Conservation (phyloP, 352 stramenopile genomes). For the Blastocystis sp. region DNA sequence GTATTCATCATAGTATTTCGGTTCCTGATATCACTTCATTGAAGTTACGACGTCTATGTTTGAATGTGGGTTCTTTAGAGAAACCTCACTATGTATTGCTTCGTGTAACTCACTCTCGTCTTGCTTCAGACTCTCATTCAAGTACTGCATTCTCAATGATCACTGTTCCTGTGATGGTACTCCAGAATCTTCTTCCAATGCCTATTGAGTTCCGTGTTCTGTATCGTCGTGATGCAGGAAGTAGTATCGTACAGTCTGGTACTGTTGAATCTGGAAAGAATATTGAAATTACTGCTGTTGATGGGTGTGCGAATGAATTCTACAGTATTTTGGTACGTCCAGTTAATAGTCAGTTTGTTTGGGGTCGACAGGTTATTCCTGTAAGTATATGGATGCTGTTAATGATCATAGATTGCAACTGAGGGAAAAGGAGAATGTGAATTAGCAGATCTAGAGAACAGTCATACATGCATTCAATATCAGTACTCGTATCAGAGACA, state of each 20-base stretch:
- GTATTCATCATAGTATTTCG: not conserved
- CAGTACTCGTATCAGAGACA: not conserved
- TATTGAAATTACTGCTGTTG: not conserved
- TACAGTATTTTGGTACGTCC: constrained; percentile 1
- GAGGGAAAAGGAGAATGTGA: not conserved
- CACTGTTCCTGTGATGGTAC: not conserved
- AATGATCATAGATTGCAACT: not conserved
- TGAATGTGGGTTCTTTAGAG: constrained; percentile 6
- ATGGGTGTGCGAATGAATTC: not conserved
- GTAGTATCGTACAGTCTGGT: not conserved
- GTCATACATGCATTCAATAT: not conserved
- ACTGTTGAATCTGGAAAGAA: not conserved
- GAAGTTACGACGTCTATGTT: constrained; percentile 4
- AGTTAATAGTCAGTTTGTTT: not conserved
- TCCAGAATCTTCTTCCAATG: constrained; percentile 41
- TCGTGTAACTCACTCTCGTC: not conserved
- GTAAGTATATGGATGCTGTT: not conserved
- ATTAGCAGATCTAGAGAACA: constrained; percentile 21
- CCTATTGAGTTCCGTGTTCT: constrained; percentile 23
- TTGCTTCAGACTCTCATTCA: not conserved
- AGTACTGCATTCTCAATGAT: not conserved
- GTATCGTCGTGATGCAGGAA: not conserved
- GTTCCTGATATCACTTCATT: constrained; percentile 12
- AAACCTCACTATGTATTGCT: constrained; percentile 10
- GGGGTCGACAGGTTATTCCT: constrained; percentile 7